Percentiles rank a stretch among this genome's conserved stretches.
Evolutionary conservation across 345 rosid genomes (phyloP).

Genomic region (Rhodamnia rubescens): DNA sequence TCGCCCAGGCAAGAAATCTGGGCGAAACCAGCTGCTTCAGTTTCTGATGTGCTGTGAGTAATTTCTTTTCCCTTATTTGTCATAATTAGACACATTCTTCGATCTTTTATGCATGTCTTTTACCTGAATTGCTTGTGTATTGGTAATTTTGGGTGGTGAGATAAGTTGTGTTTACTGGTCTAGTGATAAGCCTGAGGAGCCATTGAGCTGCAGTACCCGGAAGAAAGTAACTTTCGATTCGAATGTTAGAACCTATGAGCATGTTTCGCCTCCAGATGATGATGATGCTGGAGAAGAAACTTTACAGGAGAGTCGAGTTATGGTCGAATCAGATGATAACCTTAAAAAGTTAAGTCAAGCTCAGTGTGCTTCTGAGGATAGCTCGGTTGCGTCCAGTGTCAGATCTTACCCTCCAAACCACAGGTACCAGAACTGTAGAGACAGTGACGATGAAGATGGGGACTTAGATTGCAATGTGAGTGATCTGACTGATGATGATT

Average conservation of each 20-base stretch:
- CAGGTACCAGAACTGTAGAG: conserved; percentile 60
- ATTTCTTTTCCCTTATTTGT: neutral
- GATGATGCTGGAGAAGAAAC: conserved; percentile 11
- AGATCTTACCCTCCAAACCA: conserved; percentile 51
- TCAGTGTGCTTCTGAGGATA: conserved; percentile 15
- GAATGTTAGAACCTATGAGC: conserved; percentile 56
- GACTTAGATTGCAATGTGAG: conserved; percentile 22
- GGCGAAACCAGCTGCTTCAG: neutral
- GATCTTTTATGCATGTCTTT: neutral
- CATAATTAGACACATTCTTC: neutral
- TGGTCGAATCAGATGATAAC: neutral
- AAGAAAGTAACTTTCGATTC: conserved; percentile 82
- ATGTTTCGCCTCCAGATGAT: conserved; percentile 36
- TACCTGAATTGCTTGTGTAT: neutral
- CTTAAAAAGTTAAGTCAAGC: neutral
- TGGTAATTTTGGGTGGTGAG: neutral
- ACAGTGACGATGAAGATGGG: conserved; percentile 59
- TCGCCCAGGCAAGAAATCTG: neutral
- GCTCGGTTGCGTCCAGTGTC: conserved; percentile 32
- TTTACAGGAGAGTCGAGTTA: conserved; percentile 10
- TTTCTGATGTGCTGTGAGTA: neutral
- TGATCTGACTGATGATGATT: conserved; percentile 29
- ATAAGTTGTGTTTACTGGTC: neutral
- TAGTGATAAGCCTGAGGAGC: conserved; percentile 41
- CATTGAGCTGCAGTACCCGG: conserved; percentile 19